A percentile compares a stretch with the other conserved stretches of the same genome.
phyloP scores from a whole-genome alignment of 176 grass and related monocot species.

The Oropetium thomaeum region DNA sequence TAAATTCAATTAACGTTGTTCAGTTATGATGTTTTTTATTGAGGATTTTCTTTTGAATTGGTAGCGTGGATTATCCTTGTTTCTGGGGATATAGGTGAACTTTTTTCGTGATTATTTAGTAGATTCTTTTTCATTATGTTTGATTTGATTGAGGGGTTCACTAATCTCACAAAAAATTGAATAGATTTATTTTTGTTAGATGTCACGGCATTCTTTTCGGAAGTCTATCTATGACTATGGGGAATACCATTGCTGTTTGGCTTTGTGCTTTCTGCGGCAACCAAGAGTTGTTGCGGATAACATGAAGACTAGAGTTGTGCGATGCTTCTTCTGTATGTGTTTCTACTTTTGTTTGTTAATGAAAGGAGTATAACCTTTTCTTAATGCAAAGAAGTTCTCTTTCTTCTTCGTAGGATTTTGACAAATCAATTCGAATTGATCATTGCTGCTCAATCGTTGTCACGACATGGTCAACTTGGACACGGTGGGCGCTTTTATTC shows the following conservation, averaged over 20 bases:
- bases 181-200: no score
- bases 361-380: no score
- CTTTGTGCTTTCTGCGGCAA: neutral
- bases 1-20: neutral
- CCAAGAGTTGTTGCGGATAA: neutral
- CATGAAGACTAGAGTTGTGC: neutral
- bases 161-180: no score
- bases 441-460: neutral
- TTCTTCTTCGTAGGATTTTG: neutral
- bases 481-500: no score
- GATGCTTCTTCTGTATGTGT: neutral
- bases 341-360: no score
- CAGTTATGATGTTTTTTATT: neutral
- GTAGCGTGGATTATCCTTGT: no score
- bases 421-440: neutral
- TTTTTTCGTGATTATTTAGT: neutral
- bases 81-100: no score
- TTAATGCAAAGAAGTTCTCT: neutral
- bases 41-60: neutral
- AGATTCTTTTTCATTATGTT: neutral
- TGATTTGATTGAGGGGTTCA: neutral
- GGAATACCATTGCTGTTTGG: neutral
- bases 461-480: neutral
- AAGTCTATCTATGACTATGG: neutral
- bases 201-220: neutral